Percentiles rank a stretch among this genome's conserved stretches.
phyloP scores from a whole-genome alignment of 148 eudicot genomes.

The Vaccinium macrocarpon region DNA sequence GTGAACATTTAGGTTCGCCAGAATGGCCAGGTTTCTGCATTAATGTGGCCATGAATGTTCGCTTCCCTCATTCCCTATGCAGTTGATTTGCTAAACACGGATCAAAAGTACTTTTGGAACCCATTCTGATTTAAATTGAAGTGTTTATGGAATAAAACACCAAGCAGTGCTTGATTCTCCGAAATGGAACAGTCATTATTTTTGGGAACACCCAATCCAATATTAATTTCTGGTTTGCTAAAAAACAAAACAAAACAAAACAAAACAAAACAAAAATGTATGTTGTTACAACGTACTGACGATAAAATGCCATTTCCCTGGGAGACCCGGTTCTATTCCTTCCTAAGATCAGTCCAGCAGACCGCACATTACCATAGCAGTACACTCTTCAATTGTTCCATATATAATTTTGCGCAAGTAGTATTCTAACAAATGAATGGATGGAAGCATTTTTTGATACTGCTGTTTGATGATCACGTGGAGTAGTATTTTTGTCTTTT shows the following conservation, averaged over 20 bases:
- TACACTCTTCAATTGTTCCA: neutral
- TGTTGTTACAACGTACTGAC: neutral
- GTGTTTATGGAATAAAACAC: neutral
- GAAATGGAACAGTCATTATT: neutral
- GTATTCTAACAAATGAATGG: neutral
- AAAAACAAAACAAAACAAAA: too few species aligned
- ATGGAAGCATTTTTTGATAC: neutral
- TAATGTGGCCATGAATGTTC: constrained; percentile 69
- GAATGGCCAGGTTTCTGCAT: constrained; percentile 81
- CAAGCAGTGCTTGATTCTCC: neutral
- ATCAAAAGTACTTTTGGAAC: neutral
- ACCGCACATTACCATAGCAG: neutral
- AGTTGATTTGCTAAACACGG: neutral
- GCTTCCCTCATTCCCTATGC: neutral
- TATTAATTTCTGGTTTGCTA: neutral
- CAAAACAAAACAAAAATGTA: neutral
- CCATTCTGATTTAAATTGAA: neutral
- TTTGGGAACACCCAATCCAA: neutral
- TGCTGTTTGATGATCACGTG: neutral
- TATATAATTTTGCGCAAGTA: neutral
- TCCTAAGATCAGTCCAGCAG: neutral
- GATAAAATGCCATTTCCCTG: neutral
- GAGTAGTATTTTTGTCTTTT: neutral
- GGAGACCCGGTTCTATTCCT: neutral
- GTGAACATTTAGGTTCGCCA: constrained; percentile 42